Evolutionary conservation across 805 yeast species (phyloP).

Genomic region (Metschnikowia lochheadii): DNA sequence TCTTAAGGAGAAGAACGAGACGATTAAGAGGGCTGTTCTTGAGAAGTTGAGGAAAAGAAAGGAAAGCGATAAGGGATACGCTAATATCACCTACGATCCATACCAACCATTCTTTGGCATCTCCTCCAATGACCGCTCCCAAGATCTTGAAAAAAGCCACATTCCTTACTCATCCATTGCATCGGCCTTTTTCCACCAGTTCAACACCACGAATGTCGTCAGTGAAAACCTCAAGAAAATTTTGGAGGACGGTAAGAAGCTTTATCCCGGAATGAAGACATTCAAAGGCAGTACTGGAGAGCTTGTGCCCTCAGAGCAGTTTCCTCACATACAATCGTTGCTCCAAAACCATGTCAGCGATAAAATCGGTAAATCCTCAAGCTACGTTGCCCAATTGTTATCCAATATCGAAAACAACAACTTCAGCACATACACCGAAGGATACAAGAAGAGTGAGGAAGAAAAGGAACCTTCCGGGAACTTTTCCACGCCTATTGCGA

Average conservation of each 20-base stretch:
- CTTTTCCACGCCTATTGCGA: constrained; percentile 49
- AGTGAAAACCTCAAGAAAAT: constrained; percentile 38
- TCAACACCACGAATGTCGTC: constrained; percentile 55
- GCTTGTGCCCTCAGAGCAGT: constrained; percentile 43
- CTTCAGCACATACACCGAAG: constrained; percentile 38
- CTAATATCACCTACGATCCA: constrained; percentile 84
- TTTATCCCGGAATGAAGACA: constrained; percentile 41
- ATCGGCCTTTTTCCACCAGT: constrained; percentile 61
- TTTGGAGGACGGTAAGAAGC: constrained; percentile 42
- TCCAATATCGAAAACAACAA: constrained; percentile 37
- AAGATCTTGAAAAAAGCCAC: constrained; percentile 51
- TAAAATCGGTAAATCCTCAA: constrained; percentile 20
- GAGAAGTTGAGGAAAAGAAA: constrained; percentile 75
- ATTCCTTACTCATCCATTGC: constrained; percentile 76
- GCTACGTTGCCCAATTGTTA: constrained; percentile 38
- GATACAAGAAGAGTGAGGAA: constrained; percentile 25
- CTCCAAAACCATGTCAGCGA: constrained; percentile 26
- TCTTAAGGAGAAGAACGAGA: constrained; percentile 67
- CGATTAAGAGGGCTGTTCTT: constrained; percentile 77
- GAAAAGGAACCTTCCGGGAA: constrained; percentile 21
- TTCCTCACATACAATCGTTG: constrained; percentile 45
- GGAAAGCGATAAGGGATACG: constrained; percentile 68
- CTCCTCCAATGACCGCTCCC: constrained; percentile 44
- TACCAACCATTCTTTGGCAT: constrained; percentile 76
- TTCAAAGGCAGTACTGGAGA: constrained; percentile 52